Conservation (phyloP, 2,329 filamentous ascomycete genomes). For the Penicillium sp. region DNA sequence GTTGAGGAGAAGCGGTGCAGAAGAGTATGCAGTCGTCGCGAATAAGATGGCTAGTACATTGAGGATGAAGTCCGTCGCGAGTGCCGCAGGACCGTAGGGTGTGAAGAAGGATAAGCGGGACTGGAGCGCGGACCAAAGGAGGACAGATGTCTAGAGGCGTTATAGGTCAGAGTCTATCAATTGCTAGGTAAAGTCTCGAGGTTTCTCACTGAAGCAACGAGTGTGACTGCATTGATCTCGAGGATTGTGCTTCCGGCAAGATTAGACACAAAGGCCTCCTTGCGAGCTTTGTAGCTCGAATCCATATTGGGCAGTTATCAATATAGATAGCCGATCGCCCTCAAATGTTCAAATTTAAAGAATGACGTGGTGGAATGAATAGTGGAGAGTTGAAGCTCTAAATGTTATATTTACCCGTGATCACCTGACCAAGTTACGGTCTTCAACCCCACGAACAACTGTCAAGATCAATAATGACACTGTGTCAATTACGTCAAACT, state of each 20-base stretch:
- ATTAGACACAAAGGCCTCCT: constrained; percentile 94
- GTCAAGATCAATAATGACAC: constrained; percentile 12
- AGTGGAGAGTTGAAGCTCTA: constrained; percentile 4
- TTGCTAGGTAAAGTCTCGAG: background rate
- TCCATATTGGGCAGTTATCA: constrained; percentile 30
- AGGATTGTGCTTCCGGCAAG: constrained; percentile 76
- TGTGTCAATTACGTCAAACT: background rate
- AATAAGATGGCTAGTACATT: constrained; percentile 81
- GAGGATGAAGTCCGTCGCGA: constrained; percentile 79
- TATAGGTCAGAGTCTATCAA: background rate
- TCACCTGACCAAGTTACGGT: constrained; percentile 8
- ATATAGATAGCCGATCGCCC: background rate
- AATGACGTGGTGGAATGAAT: constrained; percentile 5
- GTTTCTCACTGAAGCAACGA: constrained; percentile 73
- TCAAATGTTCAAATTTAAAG: background rate
- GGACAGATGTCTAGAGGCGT: constrained; percentile 64
- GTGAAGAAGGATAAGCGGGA: constrained; percentile 80
- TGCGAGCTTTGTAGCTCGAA: constrained; percentile 78
- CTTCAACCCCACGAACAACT: constrained; percentile 2
- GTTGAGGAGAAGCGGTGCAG: constrained; percentile 70
- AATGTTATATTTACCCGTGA: background rate
- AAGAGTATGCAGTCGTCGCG: constrained; percentile 80
- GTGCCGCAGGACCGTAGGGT: constrained; percentile 66
- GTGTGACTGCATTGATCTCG: constrained; percentile 84
- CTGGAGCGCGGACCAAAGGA: constrained; percentile 89